Evolutionary conservation across 2,329 filamentous ascomycete genomes (phyloP), one percentile per base, ranked within the genome.

Genomic region (Hypoxylon rubiginosum): DNA sequence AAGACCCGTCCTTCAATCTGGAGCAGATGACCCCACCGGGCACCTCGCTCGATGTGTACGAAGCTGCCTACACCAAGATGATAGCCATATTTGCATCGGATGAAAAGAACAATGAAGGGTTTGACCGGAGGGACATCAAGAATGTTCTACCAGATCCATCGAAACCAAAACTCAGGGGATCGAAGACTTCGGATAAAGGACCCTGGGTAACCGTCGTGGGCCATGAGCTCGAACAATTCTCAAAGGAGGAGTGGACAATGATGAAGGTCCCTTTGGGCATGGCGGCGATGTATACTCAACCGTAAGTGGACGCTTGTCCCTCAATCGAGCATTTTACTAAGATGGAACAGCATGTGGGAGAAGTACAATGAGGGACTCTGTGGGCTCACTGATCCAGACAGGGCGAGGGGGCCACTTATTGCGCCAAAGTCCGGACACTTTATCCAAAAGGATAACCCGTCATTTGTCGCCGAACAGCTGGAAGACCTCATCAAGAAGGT

Each of bases 371-470:
- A 73, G 39, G 73, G 69, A 17, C 65, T 78, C 17, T 71, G 69
- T 26, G 52, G 64, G 39, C 69, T 79, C 51, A 78, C 75, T 8
- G 71, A 75, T 41, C 48, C 66, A 15, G 71, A 71, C 8, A 72
- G 67, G 24, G 65, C 69, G 26, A 71, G 71, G 36, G 71, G 68
- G 2, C 73, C 76, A 4, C 41, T 74, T 1, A 76, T 78, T 50
- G 75, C 75, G 3, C 72, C 71, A 24, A 71, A 72, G n/a, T 72
- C 64, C 67, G 76, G 76, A 0, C 77, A 79, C 61, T 78, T 79
- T 30, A 70, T 78, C 15, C 77, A 78, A 36, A 72, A 65, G 28
- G 76, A 78, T n/a, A 72, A 72, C 41, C 70, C 70, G 1, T n/a
- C 57, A 9, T 75, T 78, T 51, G 74, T 78, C 0, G 64, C 64